These are phyloP conservation scores for Plantago coronopus DNA, from an alignment of 305 asterid genomes.

Conservation along the genomic window DNA sequence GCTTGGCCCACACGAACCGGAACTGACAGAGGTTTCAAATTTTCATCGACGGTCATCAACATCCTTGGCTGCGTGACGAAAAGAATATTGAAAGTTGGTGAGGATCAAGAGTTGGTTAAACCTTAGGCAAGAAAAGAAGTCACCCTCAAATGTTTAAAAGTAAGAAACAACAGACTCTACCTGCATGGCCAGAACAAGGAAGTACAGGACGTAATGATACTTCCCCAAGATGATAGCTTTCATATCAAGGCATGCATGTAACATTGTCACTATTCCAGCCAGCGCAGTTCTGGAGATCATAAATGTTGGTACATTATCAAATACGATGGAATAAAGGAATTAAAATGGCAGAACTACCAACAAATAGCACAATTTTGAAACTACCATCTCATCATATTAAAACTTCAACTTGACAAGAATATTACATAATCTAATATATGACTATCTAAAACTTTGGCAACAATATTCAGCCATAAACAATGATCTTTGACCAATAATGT, in stretches of 20 bases:
- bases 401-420: too few relatives aligned
- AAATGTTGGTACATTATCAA: background rate
- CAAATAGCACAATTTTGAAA: background rate
- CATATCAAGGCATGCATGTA: slow-evolving; percentile 92
- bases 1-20: slow-evolving; percentile 99
- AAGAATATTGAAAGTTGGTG: background rate
- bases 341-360: background rate
- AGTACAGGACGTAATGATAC: slow-evolving; percentile 81
- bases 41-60: slow-evolving; percentile 88
- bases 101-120: background rate
- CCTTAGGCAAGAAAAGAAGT: too few relatives aligned
- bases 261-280: slow-evolving; percentile 75
- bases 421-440: too few relatives aligned
- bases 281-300: slow-evolving; percentile 53
- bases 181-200: slow-evolving; percentile 93
- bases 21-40: slow-evolving; percentile 76
- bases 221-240: slow-evolving; percentile 82
- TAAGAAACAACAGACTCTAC: too few relatives aligned
- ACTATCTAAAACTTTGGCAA: too few relatives aligned
- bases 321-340: background rate
- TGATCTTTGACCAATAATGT: too few relatives aligned
- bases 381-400: background rate
- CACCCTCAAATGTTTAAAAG: too few relatives aligned
- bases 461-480: too few relatives aligned
- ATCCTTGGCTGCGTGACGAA: slow-evolving; percentile 75